Base-by-base conservation (phyloP, 23 red algal species). In the Gracilariopsis chorda region DNA sequence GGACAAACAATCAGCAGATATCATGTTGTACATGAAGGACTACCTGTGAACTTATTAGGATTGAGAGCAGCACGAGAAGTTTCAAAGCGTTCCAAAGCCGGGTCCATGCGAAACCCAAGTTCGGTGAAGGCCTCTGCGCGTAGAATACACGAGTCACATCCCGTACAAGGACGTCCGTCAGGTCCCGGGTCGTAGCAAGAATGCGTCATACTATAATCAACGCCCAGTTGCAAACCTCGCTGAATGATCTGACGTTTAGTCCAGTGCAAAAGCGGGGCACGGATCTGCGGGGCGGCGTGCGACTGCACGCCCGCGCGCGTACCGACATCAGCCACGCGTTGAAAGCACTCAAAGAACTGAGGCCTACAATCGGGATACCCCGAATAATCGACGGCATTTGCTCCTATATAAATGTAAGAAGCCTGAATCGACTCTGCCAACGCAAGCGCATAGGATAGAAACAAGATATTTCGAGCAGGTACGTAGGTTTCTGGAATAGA, bases 331-430 rank as follows among this genome's bases (percentile, higher is more conserved):
- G 96, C 92, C 44, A 98, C 41, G 16, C 41, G 52, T 48, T 93
- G 84, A 51, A 95, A 98, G 16, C 83, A 88, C 9, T 20, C 51
- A 60, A 98, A 90, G 75, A 82, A 98, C 14, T 84, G 52, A 9
- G 92, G 93, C 48, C 93, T 68, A 43, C 96, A 98, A 65, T 98
- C 96, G 27, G 96, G 96, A 64, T 98, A 98, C 7, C 96, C 93
- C 24, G 87, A 89, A 32, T 95, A 95, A 67, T 98, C 96, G 27
- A 98, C 92, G 10, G 86, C 96, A 48, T 95, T 98, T 13, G 96
- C 93, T 30, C 96, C 96, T n/a, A 95, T 95, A 87, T 93, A 95
- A 39, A 98, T 92, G 47, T 90, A 51, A 7, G 43, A 51, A 9
- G 90, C 74, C 20, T 79, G 63, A 30, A 82, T 39, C 16, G 84